phyloP scores from a whole-genome alignment of 202 grass and related monocot genomes.

The Digitaria exilis region DNA sequence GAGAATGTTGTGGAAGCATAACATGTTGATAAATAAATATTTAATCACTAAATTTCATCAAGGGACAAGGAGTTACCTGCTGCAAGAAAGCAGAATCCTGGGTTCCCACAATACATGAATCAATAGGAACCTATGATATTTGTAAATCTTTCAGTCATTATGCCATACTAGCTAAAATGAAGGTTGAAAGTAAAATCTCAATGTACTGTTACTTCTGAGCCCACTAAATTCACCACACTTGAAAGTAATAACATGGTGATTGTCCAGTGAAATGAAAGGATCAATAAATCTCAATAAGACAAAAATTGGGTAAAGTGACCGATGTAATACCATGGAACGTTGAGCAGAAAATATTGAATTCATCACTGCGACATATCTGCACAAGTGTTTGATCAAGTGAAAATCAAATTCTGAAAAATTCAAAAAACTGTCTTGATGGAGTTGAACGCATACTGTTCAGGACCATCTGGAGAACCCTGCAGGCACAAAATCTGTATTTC shows the following conservation, averaged over 20 bases:
- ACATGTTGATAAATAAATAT: not conserved
- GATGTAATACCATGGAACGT: slow-evolving; percentile 71
- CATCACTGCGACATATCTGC: slow-evolving; percentile 98
- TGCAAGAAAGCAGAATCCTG: slow-evolving; percentile 98
- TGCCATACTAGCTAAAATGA: not conserved
- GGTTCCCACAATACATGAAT: slow-evolving; percentile 87
- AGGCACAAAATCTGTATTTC: slow-evolving; percentile 83
- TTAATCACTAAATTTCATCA: slow-evolving; percentile 13
- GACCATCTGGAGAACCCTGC: slow-evolving; percentile 95
- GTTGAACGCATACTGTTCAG: slow-evolving; percentile 76
- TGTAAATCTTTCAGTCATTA: slow-evolving; percentile 12
- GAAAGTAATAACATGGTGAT: slow-evolving; percentile 14
- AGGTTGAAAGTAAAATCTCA: too few relatives aligned
- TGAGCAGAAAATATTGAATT: slow-evolving; percentile 99
- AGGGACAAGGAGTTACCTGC: slow-evolving; percentile 47
- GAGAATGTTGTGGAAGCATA: not conserved
- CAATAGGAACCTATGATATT: slow-evolving; percentile 79
- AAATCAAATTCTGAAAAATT: not conserved
- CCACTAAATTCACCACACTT: not conserved
- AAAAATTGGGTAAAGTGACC: slow-evolving; percentile 5
- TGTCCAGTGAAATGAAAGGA: not conserved
- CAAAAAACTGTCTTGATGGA: not conserved
- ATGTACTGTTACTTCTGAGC: too few relatives aligned
- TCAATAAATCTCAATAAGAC: slow-evolving; percentile 4
- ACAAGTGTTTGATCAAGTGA: slow-evolving; percentile 41